Evolutionary conservation across 2,329 filamentous ascomycete species (phyloP).

Genomic region (Sporothrix pseudoabietina): DNA sequence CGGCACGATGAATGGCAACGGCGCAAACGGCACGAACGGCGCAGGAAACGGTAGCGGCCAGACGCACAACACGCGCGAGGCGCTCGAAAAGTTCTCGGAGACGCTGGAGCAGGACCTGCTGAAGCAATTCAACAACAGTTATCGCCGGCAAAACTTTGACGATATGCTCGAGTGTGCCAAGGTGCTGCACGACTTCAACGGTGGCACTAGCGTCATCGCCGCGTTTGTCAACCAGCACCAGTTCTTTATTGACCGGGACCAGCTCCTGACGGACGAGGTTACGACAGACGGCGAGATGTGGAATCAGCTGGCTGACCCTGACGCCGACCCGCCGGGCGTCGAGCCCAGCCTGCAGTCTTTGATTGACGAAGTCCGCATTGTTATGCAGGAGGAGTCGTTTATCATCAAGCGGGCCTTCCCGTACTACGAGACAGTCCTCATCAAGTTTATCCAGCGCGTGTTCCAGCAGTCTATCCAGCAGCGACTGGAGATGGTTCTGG

Average conservation of each 20-base stretch:
- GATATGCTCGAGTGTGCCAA: conserved; percentile 97
- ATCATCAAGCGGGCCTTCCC: conserved; percentile 97
- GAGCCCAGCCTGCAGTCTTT: conserved; percentile 90
- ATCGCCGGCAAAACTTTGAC: conserved; percentile 90
- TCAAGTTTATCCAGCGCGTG: conserved; percentile 89
- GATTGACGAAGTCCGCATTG: conserved; percentile 89
- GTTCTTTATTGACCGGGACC: conserved; percentile 96
- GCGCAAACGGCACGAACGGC: conserved; percentile 38
- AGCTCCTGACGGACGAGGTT: conserved; percentile 86
- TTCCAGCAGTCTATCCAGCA: conserved; percentile 99
- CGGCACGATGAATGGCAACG: not conserved
- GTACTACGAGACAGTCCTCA: conserved; percentile 90
- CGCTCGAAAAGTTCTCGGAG: conserved; percentile 96
- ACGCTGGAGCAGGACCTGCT: conserved; percentile 92
- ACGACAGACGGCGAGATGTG: conserved; percentile 74
- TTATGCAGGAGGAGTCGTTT: conserved; percentile 94
- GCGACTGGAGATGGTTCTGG: conserved; percentile 88
- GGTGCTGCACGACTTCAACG: conserved; percentile 93
- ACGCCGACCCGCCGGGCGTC: conserved; percentile 85
- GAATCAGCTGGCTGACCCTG: conserved; percentile 92
- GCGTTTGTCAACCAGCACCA: conserved; percentile 98
- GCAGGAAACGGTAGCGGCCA: conserved; percentile 45
- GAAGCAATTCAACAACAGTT: conserved; percentile 97
- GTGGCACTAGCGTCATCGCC: conserved; percentile 91
- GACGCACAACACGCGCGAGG: conserved; percentile 73